These are phyloP conservation scores for Albugo laibachii DNA, from an alignment of 352 stramenopile genomes.

Conservation along the genomic window DNA sequence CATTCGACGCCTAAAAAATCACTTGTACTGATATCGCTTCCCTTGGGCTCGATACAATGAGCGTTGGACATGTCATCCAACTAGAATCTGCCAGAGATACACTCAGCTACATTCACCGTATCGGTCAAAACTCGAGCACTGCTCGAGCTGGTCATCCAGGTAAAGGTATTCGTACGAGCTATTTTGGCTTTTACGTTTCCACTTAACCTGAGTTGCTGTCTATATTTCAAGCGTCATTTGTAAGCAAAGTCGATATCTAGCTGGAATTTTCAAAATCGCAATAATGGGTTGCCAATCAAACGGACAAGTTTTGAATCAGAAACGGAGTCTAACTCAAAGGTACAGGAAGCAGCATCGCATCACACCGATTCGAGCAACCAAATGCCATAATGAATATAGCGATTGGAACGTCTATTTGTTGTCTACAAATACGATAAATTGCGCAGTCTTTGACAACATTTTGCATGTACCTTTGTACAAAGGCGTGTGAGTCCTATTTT, in stretches of 20 bases:
- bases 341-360: constrained; percentile 26
- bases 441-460: too few relatives aligned
- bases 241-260: constrained; percentile 29
- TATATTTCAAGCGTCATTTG: constrained; percentile 49
- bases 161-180: constrained; percentile 15
- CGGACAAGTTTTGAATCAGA: constrained; percentile 51
- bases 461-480: too few relatives aligned
- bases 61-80: constrained; percentile 44
- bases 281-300: constrained; percentile 26
- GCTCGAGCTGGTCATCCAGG: constrained; percentile 28
- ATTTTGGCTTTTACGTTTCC: neutral
- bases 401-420: too few relatives aligned
- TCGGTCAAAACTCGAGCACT: constrained; percentile 53
- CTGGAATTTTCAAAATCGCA: constrained; percentile 26
- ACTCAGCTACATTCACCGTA: constrained; percentile 66
- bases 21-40: constrained; percentile 65
- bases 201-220: neutral
- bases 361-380: too few relatives aligned
- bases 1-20: constrained; percentile 6
- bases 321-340: constrained; percentile 65
- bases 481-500: too few relatives aligned
- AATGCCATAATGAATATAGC: too few relatives aligned
- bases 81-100: constrained; percentile 66
- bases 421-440: too few relatives aligned
- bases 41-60: constrained; percentile 44